Base-by-base conservation (phyloP, 768 basidiomycete species). In the Pulveroboletus frians region DNA sequence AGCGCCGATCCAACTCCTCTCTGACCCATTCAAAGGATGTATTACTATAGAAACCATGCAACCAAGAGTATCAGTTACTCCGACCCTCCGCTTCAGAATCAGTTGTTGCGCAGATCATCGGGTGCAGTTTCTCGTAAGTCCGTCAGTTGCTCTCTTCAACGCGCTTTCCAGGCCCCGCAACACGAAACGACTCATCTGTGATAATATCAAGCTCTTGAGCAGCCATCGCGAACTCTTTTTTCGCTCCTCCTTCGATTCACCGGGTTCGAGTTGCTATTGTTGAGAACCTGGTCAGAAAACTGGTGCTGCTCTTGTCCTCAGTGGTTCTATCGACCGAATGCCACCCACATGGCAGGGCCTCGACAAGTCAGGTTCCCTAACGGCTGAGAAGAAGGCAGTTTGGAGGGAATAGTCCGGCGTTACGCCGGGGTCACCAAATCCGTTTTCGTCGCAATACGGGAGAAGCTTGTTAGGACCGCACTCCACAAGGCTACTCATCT, bases 201-300 rank as follows among this genome's bases (percentile, higher is more conserved):
- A 23, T 23, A 23, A 3, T 23, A 23, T 23, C 23, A 5, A 23
- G 23, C 23, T 23, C 23, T 23, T 5, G 23, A 23, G 23, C 23
- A 3, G 23, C 86, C 4, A 68, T 85, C 15, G 77, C 76, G 14
- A 90, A 83, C 53, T 85, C 86, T 7, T 91, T 89, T 91, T 89
- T 26, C 77, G 83, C 27, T 86, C 88, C 13, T 92, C 90, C 7
- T 69, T 92, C 17, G 86, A 83, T 50, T 90, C 88, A 9, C 76
- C 75, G 31, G 88, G 90, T 14, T 92, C 90, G 3, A 92, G 90
- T 66, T 92, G 87, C 64, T 88, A 91, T 62, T 88, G 88, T 4
- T 83, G 77, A 77, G 85, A 88, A 47, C 81, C 70, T 18, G 80
- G 67, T 41, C 68, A 83, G 51, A 71, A 69, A 55, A 77, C 77